These are phyloP conservation scores for Artomyces pyxidatus DNA, from an alignment of 768 basidiomycete species.

Conservation along the genomic window DNA sequence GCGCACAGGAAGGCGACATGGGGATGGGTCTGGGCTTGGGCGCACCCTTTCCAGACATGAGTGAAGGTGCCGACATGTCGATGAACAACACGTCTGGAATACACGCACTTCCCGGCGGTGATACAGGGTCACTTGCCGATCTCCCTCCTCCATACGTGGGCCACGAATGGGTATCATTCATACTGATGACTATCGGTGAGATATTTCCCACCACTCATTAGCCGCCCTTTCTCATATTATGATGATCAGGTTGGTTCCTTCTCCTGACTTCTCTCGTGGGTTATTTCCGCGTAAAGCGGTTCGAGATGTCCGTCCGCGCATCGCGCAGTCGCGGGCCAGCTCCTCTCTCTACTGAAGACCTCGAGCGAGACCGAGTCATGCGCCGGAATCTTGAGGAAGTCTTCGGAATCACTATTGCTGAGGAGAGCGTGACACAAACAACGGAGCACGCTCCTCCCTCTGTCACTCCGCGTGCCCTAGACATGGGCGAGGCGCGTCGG, in stretches of 20 bases:
- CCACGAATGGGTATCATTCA: conserved; percentile 84
- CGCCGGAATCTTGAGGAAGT: conserved; percentile 12
- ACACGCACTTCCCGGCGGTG: too few species aligned
- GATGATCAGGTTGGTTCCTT: conserved; percentile 73
- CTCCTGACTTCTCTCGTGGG: conserved; percentile 76
- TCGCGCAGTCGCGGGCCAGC: conserved; percentile 7
- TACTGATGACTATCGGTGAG: conserved; percentile 83
- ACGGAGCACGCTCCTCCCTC: too few species aligned
- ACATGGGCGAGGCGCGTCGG: neutral
- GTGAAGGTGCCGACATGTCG: conserved; percentile 10
- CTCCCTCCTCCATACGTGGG: conserved; percentile 37
- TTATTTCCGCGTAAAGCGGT: conserved; percentile 79
- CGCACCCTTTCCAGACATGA: conserved; percentile 6
- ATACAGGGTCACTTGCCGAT: too few species aligned
- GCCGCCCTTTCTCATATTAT: neutral
- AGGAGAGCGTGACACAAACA: neutral
- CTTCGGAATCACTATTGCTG: conserved; percentile 6
- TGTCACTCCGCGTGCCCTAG: neutral
- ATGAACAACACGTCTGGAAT: conserved; percentile 1
- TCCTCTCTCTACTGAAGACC: conserved; percentile 3
- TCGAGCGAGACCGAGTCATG: conserved; percentile 4
- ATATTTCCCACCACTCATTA: neutral
- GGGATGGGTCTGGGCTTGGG: conserved; percentile 7
- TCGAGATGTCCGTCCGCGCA: conserved; percentile 65
- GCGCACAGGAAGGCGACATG: neutral